Evolutionary conservation across 192 early-diverging fungal genomes (phyloP), one percentile per base, ranked within the genome.

Genomic region (Coemansia sp.): DNA sequence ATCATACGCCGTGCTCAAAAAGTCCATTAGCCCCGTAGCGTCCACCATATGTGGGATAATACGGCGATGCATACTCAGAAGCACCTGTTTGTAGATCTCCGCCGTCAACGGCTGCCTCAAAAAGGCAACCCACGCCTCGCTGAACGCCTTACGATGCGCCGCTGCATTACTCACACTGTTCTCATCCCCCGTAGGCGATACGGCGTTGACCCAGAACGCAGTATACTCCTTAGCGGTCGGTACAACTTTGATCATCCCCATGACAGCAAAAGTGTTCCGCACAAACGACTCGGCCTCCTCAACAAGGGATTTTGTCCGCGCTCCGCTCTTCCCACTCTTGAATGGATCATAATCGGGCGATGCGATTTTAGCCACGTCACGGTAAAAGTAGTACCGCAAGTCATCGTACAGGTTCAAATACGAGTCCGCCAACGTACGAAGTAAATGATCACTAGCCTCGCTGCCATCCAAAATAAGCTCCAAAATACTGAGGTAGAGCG

Each of bases 1-100:
- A 64, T 96, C 90, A 72, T 98, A 98, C 16, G 94, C 86, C 40
- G 90, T 92, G 10, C 90, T 94, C 86, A 99, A 86, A 75, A 96
- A 99, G 70, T 96, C 95, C 88, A 97, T 95, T 61, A 99, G 83
- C 49, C 87, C 70, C 42, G 84, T 86, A 6, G 96, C 92, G 30
- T 91, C 84, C 13, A 70, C 60, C 89, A 99, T 86, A 69, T 92
- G 84, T 52, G 97, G 97, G 57, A 99, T 91, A 44, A 99, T 89
- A 17, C 88, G 87, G 67, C 91, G 91, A 82, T 99, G 95, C 82
- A 99, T 78, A 16, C 87, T 86, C 47, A 94, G 71, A 37, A 97
- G 85, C 0, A 92, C 83, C 76, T 89, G 87, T 70, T 95, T 95
- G 85, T 95, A 96, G 43, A 89, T 87, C 8, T 88, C 87, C 3